Percentiles rank a stretch among this genome's conserved stretches.
phyloP scores from a whole-genome alignment of 148 eudicot species.

The Talinum fruticosum region DNA sequence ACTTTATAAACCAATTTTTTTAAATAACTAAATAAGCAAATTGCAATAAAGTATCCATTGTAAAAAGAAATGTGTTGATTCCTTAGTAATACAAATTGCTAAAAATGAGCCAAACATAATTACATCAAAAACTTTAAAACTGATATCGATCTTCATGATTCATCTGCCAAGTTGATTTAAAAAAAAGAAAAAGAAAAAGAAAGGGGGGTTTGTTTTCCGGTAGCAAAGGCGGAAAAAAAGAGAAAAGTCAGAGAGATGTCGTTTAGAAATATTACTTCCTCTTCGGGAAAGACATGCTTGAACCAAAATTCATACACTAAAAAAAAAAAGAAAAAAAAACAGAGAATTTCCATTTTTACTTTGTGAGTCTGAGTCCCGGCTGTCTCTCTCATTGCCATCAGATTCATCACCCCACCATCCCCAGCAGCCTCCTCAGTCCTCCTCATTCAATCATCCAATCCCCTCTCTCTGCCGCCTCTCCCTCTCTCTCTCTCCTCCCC shows the following conservation, averaged over 20 bases:
- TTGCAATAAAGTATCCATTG: not conserved
- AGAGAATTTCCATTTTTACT: not conserved
- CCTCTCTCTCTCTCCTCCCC: not conserved
- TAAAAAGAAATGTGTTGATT: not conserved
- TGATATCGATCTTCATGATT: no score
- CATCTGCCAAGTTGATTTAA: no score
- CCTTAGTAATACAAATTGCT: not conserved
- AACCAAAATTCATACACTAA: not conserved
- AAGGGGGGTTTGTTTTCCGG: not conserved
- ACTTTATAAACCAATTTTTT: no score
- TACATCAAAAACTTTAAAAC: no score
- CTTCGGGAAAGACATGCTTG: slow-evolving; percentile 17
- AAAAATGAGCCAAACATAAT: not conserved
- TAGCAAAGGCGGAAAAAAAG: not conserved
- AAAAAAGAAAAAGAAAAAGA: not conserved
- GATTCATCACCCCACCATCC: slow-evolving; percentile 6
- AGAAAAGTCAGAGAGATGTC: not conserved
- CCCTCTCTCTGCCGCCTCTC: slow-evolving; percentile 1
- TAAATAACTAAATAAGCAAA: no score
- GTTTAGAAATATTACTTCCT: slow-evolving; percentile 4
- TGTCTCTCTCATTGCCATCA: slow-evolving; percentile 23
- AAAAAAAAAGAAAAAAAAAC: not conserved
- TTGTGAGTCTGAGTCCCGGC: not conserved
- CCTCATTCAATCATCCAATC: slow-evolving; percentile 4
- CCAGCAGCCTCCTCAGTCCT: slow-evolving; percentile 7